phyloP scores from a whole-genome alignment of 2,329 filamentous ascomycete genomes.

The Monosporascus sp. region DNA sequence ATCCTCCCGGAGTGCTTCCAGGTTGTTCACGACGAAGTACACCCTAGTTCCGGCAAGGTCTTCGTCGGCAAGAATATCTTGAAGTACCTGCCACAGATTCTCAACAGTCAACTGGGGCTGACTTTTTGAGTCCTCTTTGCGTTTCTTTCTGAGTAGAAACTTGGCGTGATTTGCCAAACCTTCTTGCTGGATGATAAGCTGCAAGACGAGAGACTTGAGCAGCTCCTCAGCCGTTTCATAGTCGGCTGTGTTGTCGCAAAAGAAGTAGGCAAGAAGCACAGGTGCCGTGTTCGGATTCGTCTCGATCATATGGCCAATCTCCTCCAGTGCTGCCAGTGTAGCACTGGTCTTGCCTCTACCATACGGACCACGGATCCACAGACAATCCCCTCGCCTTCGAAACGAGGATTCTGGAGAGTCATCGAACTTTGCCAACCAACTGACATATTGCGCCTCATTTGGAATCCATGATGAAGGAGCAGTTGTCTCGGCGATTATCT shows the following conservation, averaged over 20 bases:
- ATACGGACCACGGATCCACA: constrained; percentile 37
- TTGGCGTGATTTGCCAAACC: constrained; percentile 32
- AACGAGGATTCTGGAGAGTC: constrained; percentile 1
- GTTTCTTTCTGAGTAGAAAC: constrained; percentile 28
- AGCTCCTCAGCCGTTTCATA: constrained; percentile 35
- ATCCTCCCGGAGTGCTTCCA: constrained; percentile 33
- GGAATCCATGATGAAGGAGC: constrained; percentile 34
- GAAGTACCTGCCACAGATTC: constrained; percentile 36
- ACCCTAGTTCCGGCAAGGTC: constrained; percentile 29
- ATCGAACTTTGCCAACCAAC: constrained; percentile 27
- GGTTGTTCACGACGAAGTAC: constrained; percentile 37
- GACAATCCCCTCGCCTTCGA: constrained; percentile 24
- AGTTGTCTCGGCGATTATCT: constrained; percentile 23
- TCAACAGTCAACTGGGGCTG: constrained; percentile 31
- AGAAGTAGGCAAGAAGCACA: constrained; percentile 35
- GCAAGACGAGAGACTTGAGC: constrained; percentile 34
- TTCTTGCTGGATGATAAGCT: constrained; percentile 32
- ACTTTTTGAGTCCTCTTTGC: constrained; percentile 21
- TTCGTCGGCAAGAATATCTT: constrained; percentile 36
- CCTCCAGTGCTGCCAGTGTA: constrained; percentile 32
- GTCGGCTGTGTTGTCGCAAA: constrained; percentile 34
- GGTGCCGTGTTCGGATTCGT: constrained; percentile 16
- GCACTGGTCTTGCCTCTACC: constrained; percentile 39
- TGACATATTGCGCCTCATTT: constrained; percentile 29
- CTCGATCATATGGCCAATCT: constrained; percentile 27